These are phyloP conservation scores for Pilasporangium apinafurcum DNA, from an alignment of 352 stramenopile species.

Conservation along the genomic window DNA sequence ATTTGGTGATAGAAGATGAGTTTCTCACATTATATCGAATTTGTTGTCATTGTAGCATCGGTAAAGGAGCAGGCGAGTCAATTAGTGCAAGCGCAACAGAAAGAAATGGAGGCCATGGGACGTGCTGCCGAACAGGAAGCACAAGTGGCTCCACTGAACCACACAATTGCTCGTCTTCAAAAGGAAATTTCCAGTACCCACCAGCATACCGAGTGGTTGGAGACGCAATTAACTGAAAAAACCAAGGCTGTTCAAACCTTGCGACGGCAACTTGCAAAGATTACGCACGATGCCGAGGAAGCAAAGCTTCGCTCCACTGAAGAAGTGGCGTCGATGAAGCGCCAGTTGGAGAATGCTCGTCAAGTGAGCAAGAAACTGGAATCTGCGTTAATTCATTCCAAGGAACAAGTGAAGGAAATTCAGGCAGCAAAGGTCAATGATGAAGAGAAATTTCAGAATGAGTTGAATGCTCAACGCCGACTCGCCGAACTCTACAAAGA, in stretches of 20 bases:
- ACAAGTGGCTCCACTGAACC: slow-evolving; percentile 46
- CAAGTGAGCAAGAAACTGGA: slow-evolving; percentile 67
- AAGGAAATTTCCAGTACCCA: slow-evolving; percentile 46
- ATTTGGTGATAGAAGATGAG: not conserved
- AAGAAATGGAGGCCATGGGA: slow-evolving; percentile 62
- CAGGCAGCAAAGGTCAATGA: slow-evolving; percentile 52
- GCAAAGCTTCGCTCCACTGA: slow-evolving; percentile 41
- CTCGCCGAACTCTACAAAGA: slow-evolving; percentile 74
- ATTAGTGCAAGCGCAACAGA: slow-evolving; percentile 44
- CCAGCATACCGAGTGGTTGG: slow-evolving; percentile 61
- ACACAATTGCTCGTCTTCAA: slow-evolving; percentile 34
- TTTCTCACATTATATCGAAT: not conserved
- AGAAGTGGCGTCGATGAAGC: slow-evolving; percentile 34
- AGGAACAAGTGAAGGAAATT: slow-evolving; percentile 66
- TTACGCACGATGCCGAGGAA: slow-evolving; percentile 48
- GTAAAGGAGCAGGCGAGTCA: slow-evolving; percentile 49
- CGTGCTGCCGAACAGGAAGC: slow-evolving; percentile 49
- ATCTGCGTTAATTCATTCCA: slow-evolving; percentile 44
- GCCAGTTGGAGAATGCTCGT: slow-evolving; percentile 53
- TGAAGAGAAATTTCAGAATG: slow-evolving; percentile 58
- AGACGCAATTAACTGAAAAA: slow-evolving; percentile 60
- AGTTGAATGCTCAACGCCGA: slow-evolving; percentile 59
- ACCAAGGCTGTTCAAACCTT: slow-evolving; percentile 57
- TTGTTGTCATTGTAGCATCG: slow-evolving; percentile 6
- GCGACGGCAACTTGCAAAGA: slow-evolving; percentile 44